Evolutionary conservation across 768 basidiomycete genomes (phyloP), one percentile per base, ranked within the genome.

Genomic region (Tylopilus rubrobrunneus): DNA sequence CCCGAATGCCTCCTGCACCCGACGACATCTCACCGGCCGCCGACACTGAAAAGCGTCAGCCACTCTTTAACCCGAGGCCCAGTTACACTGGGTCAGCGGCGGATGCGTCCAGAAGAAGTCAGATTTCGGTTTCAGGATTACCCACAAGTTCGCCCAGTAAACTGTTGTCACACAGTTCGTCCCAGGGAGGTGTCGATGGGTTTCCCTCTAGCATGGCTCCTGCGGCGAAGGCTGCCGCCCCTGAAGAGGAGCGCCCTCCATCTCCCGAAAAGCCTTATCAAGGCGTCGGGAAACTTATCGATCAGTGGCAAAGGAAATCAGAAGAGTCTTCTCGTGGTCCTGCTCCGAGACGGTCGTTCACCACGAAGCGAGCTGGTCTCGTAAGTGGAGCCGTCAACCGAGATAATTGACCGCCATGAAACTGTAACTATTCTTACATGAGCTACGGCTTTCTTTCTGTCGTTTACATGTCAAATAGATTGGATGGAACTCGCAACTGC

Each of bases 251-350:
- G 21, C 76, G 78, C 14, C 76, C 87, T 14, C 74, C 87, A 6
- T 86, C 87, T 9, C 87, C 88, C 8, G 90, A 93, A 64, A 77
- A 78, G 51, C 86, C 87, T 31, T 93, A 85, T 67, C 85, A 83
- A 63, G 91, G 91, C 36, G 91, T 93, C 42, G 86, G 89, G 28
- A 88, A 79, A 71, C 75, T 93, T 34, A 92, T 93, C 58, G 88
- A 90, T 65, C 83, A 92, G 65, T 93, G 91, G 91, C 89, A 93
- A 68, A 83, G 81, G 53, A 92, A 87, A 71, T 82, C 85, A 17
- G 86, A 85, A 58, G 83, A 81, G 36, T 63, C 70, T 45, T 56
- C 73, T 25, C 74, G 67, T 25, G 5, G 25, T 25, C 67, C 67
- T 21, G 58, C 56, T 28, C 64, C 64, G 36, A 75, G 72, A 65